Evolutionary conservation across 2,329 filamentous ascomycete genomes (phyloP), one percentile per base, ranked within the genome.

Genomic region (Cytospora piceicola): DNA sequence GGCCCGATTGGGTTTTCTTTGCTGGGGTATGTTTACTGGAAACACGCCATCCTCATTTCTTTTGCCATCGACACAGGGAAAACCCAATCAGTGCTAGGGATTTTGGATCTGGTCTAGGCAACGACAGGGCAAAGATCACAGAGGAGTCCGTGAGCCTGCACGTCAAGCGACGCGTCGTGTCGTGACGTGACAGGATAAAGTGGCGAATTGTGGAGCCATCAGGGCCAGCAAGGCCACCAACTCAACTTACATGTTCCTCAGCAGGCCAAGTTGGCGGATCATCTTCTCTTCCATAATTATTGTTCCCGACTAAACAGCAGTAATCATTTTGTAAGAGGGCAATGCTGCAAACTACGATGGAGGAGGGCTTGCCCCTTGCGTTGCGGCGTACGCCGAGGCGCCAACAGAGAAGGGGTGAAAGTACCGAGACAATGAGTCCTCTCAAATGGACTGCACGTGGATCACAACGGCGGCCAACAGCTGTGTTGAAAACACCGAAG

Each of bases 341-440:
- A 49, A 7, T 49, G n/a, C 22, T 49, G n/a, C 8, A 49, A 1
- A 22, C 22, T 22, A 63, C 42, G 14, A 54, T 36, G 53, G 53
- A 56, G 15, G 27, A 17, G 34, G 60, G 57, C 4, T 20, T 49
- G 24, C 51, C 65, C n/a, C 24, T 68, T 22, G 64, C 61, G 20
- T 36, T 68, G 20, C 30, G 65, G 51, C 58, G 61, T n/a, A 64
- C 62, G 22, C 65, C 62, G 14, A 57, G 64, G 34, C 59, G 51
- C 1, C 39, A 42, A 30, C 36, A 32, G 22, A 46, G 51, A 30
- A 46, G 46, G 20, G 54, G 20, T 5, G 58, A 30, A 34, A 24
- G 6, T 11, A 6, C 20, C 42, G 49, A 52, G 30, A 58, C 59
- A 9, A 52, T 51, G n/a, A 52, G 36, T 58, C 15, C 57, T 5